Evolutionary conservation across 768 basidiomycete genomes (phyloP).

Genomic region (Rhizopogon roseolus): DNA sequence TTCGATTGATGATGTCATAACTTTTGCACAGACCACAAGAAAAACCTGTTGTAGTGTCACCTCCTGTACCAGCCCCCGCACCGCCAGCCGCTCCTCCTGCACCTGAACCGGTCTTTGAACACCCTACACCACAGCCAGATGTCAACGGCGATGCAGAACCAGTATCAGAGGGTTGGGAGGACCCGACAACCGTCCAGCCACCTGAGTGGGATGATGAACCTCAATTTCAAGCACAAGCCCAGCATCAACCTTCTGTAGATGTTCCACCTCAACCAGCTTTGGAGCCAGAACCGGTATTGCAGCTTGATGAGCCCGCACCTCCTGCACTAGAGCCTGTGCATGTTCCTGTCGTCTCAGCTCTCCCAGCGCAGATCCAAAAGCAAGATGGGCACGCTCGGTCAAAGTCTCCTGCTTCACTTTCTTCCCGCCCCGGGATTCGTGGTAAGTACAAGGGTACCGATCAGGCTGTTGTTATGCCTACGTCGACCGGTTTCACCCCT

Average conservation of each 20-base stretch:
- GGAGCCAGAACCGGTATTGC: conserved; percentile 15
- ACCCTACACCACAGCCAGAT: conserved; percentile 24
- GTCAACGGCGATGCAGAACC: conserved; percentile 30
- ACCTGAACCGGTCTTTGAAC: conserved; percentile 15
- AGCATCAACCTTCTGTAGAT: conserved; percentile 18
- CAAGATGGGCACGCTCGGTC: conserved; percentile 30
- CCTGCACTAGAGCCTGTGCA: conserved; percentile 28
- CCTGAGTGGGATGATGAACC: conserved; percentile 74
- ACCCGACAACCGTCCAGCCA: conserved; percentile 63
- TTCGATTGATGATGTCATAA: conserved; percentile 3
- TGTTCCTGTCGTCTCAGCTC: conserved; percentile 20
- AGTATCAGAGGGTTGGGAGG: conserved; percentile 54
- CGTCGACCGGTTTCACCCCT: conserved; percentile 44
- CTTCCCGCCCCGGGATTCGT: conserved; percentile 46
- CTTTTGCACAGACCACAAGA: conserved; percentile 52
- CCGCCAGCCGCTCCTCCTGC: conserved; percentile 16
- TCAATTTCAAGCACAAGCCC: conserved; percentile 24
- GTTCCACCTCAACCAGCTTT: conserved; percentile 22
- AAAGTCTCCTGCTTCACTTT: conserved; percentile 39
- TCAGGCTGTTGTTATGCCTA: conserved; percentile 79
- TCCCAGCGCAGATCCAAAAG: conserved; percentile 12
- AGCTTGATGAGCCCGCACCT: conserved; percentile 27
- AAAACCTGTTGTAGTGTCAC: conserved; percentile 46
- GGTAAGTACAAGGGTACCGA: conserved; percentile 70
- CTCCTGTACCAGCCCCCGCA: conserved; percentile 21